Conservation (phyloP, 1,284 basidiomycete species). For the Microbotryum scabiosae region DNA sequence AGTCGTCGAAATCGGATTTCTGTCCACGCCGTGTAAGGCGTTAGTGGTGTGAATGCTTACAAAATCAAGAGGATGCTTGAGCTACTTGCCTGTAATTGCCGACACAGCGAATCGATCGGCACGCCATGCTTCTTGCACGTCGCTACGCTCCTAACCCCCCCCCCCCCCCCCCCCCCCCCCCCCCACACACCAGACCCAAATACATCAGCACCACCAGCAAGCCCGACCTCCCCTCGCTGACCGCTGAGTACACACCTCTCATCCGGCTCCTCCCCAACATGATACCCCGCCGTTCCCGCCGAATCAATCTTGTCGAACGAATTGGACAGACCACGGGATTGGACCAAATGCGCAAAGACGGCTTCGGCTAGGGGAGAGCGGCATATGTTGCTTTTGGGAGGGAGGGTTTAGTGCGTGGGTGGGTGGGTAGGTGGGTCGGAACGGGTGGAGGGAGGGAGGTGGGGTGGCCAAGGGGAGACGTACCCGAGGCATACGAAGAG, state of each 20-base stretch:
- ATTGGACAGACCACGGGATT: constrained; percentile 18
- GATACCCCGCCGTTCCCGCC: constrained; percentile 32
- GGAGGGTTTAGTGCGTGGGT: neutral
- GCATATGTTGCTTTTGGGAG: constrained; percentile 17
- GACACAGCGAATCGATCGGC: constrained; percentile 24
- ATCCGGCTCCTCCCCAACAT: constrained; percentile 32
- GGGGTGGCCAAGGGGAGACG: neutral
- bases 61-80: too few species aligned
- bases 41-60: too few species aligned
- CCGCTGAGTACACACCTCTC: too few species aligned
- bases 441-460: too few species aligned
- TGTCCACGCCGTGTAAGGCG: too few species aligned
- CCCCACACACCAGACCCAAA: too few species aligned
- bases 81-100: constrained; percentile 20
- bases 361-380: constrained; percentile 30
- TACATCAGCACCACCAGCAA: too few species aligned
- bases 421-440: neutral
- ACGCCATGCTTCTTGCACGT: constrained; percentile 28
- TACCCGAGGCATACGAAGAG: constrained; percentile 21
- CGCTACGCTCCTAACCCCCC: constrained; percentile 16
- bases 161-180: too few species aligned
- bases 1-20: constrained; percentile 27
- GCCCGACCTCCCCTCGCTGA: too few species aligned
- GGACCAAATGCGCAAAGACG: constrained; percentile 28
- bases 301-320: constrained; percentile 28